A percentile compares a stretch with the other conserved stretches of the same genome.
Evolutionary conservation across 495 filamentous ascomycete genomes (phyloP).

Genomic region (Podospora didyma): DNA sequence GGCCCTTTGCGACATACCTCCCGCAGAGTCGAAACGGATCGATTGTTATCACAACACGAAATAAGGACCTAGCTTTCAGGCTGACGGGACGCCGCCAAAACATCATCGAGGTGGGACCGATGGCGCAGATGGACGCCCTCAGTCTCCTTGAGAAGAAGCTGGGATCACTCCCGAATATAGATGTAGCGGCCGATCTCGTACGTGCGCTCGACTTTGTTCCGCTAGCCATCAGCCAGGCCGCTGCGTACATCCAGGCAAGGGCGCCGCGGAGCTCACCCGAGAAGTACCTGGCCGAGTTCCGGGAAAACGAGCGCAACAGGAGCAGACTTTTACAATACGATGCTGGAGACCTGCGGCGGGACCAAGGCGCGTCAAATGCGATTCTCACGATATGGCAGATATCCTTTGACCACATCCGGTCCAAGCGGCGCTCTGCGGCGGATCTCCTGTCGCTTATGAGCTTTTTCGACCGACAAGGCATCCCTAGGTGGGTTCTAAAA

Average conservation of each 20-base stretch:
- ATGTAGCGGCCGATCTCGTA: conserved; percentile 24
- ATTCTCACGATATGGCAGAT: no score
- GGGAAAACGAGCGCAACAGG: conserved; percentile 26
- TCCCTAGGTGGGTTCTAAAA: conserved; percentile 26
- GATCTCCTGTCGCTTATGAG: conserved; percentile 36
- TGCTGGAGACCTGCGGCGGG: not conserved
- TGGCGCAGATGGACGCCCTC: conserved; percentile 18
- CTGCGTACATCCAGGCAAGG: conserved; percentile 37
- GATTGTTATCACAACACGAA: conserved; percentile 32
- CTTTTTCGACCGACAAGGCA: conserved; percentile 38
- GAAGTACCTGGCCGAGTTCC: conserved; percentile 39
- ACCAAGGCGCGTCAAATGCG: no score
- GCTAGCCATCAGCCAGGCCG: no score
- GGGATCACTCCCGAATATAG: conserved; percentile 9
- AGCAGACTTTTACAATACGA: conserved; percentile 27
- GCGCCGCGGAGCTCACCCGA: conserved; percentile 18
- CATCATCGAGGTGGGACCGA: conserved; percentile 18
- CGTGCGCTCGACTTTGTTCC: no score
- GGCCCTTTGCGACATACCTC: conserved; percentile 29
- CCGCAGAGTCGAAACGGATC: conserved; percentile 38
- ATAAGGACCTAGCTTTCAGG: conserved; percentile 20
- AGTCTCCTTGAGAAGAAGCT: conserved; percentile 31
- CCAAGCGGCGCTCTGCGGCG: conserved; percentile 23
- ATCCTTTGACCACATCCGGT: no score
- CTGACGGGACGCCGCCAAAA: conserved; percentile 15